phyloP scores from a whole-genome alignment of 305 asterid species.

The Fraxinus nigra region DNA sequence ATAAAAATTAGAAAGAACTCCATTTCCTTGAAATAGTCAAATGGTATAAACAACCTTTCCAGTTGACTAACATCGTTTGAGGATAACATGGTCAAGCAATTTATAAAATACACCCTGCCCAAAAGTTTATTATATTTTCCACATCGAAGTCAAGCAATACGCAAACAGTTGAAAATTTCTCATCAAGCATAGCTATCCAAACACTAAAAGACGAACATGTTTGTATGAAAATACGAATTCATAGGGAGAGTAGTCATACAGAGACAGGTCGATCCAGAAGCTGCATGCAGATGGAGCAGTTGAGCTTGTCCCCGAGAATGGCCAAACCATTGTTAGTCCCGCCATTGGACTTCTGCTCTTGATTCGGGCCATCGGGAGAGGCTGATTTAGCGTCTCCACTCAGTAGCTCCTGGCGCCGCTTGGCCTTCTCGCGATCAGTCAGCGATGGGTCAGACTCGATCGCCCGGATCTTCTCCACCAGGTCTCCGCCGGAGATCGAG shows the following conservation, averaged over 20 bases:
- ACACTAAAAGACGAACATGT: not conserved
- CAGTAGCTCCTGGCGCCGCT: conserved; percentile 69
- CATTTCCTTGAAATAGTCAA: not conserved
- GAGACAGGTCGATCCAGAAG: conserved; percentile 82
- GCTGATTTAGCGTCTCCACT: conserved; percentile 35
- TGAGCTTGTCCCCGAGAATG: conserved; percentile 59
- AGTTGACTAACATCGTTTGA: not conserved
- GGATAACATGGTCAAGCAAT: not conserved
- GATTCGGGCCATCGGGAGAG: not conserved
- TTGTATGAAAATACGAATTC: not conserved
- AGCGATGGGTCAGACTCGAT: conserved; percentile 70
- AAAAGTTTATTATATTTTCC: conserved; percentile 1
- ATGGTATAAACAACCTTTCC: not conserved
- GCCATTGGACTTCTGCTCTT: conserved; percentile 19
- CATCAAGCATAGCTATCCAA: conserved; percentile 16
- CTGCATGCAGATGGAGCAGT: conserved; percentile 95
- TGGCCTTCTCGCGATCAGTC: conserved; percentile 68
- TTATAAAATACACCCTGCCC: not conserved
- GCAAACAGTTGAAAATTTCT: conserved; percentile 7
- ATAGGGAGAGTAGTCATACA: conserved; percentile 36
- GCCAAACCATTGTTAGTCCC: conserved; percentile 38
- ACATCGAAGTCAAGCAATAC: conserved; percentile 22
- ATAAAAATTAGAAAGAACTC: not conserved
- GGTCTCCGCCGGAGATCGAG: conserved; percentile 38
- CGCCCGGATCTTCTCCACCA: conserved; percentile 62